These are phyloP conservation scores for grape (Vitis vinifera) DNA, from an alignment of 164 flowering plant species.

Conservation along the genomic window ASM3070453v1 NC_081820.1:27252001-27252500, in stretches of 20 bases:
- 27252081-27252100: not conserved
- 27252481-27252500: too few species aligned
- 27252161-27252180: slow-evolving; percentile 89
- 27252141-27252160: slow-evolving; percentile 85
- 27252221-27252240: slow-evolving; percentile 95
- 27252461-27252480: too few species aligned
- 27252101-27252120: not conserved
- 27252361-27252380: slow-evolving; percentile 91
- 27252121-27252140: slow-evolving; percentile 76
- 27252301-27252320: slow-evolving; percentile 99
- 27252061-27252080: too few species aligned
- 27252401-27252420: too few species aligned
- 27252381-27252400: too few species aligned
- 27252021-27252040: too few species aligned
- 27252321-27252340: slow-evolving; percentile 96
- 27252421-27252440: not conserved
- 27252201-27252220: slow-evolving; percentile 93
- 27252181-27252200: slow-evolving; percentile 98
- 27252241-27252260: slow-evolving; percentile 86
- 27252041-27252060: too few species aligned
- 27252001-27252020: too few species aligned
- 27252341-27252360: slow-evolving; percentile 97
- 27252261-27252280: slow-evolving; percentile 86
- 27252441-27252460: too few species aligned
- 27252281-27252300: slow-evolving; percentile 94